Evolutionary conservation across 1,139 yeast species (phyloP).

Genomic region (Magnusiomyces paraingens): DNA sequence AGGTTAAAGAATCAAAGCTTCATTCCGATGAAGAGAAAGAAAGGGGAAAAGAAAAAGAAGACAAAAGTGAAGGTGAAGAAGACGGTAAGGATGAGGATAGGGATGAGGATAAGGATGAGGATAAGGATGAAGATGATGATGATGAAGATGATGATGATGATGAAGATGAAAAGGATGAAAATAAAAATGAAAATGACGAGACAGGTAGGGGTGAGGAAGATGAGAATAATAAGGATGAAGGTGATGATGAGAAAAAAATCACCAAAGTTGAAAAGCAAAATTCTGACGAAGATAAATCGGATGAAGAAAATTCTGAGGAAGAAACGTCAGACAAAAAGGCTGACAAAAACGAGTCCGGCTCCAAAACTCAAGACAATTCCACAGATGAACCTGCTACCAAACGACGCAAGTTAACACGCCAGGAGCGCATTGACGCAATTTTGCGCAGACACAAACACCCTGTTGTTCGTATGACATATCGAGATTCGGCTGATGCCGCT

Average conservation of each 20-base stretch:
- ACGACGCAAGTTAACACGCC: constrained; percentile 7
- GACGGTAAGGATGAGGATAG: too few species aligned
- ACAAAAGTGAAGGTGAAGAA: too few species aligned
- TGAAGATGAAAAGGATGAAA: too few species aligned
- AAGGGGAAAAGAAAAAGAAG: constrained; percentile 9
- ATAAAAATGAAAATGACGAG: too few species aligned
- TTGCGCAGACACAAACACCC: constrained; percentile 16
- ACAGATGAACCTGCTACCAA: constrained; percentile 6
- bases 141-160: too few species aligned
- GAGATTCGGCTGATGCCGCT: constrained; percentile 2
- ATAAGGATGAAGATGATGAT: too few species aligned
- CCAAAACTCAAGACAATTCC: constrained; percentile 3
- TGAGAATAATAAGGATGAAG: constrained; percentile 5
- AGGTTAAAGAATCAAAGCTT: constrained; percentile 16
- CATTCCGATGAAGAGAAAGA: constrained; percentile 14
- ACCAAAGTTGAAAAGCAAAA: constrained; percentile 18
- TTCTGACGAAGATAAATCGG: constrained; percentile 16
- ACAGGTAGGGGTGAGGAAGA: too few species aligned
- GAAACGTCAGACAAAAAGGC: constrained; percentile 26
- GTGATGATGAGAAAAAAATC: constrained; percentile 16
- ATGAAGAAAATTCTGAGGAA: constrained; percentile 19
- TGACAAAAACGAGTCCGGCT: background rate
- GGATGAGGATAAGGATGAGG: too few species aligned
- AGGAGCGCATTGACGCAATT: constrained; percentile 14
- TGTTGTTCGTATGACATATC: constrained; percentile 6